phyloP scores from a whole-genome alignment of 352 stramenopile genomes.

The Phytophthora melonis region DNA sequence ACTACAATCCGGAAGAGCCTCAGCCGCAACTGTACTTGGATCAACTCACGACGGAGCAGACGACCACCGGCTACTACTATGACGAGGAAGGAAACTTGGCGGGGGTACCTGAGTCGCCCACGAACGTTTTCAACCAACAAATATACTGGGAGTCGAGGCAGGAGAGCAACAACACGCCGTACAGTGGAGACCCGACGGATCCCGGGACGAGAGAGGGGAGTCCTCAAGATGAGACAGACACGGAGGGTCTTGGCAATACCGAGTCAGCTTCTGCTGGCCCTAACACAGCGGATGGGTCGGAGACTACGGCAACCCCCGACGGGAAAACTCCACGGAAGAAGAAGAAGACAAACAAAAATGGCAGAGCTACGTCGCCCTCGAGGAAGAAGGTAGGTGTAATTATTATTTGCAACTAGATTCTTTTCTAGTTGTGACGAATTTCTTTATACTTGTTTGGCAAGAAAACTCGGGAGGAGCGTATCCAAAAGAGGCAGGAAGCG shows the following conservation, averaged over 20 bases:
- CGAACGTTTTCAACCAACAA: conserved; percentile 53
- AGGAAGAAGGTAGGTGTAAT: conserved; percentile 19
- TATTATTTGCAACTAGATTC: background rate
- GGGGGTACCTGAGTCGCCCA: conserved; percentile 22
- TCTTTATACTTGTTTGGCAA: background rate
- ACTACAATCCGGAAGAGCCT: conserved; percentile 20
- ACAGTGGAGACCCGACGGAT: conserved; percentile 6
- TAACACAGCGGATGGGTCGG: background rate
- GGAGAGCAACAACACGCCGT: conserved; percentile 22
- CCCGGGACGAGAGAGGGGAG: background rate
- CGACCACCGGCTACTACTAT: conserved; percentile 35
- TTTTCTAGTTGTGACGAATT: background rate
- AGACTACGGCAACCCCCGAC: conserved; percentile 10
- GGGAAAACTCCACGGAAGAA: conserved; percentile 8
- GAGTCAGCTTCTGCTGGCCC: conserved; percentile 2
- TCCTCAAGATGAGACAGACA: conserved; percentile 14
- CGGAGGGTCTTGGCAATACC: conserved; percentile 1
- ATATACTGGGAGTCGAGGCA: conserved; percentile 60
- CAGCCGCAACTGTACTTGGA: conserved; percentile 32
- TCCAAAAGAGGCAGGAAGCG: conserved; percentile 57
- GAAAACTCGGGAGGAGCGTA: conserved; percentile 65
- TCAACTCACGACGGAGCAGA: conserved; percentile 29
- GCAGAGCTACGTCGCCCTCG: conserved; percentile 23
- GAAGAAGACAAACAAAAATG: conserved; percentile 13
- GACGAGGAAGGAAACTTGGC: conserved; percentile 35